Conservation (phyloP, 1,284 basidiomycete species). For the Papiliotrema terrestris region DNA sequence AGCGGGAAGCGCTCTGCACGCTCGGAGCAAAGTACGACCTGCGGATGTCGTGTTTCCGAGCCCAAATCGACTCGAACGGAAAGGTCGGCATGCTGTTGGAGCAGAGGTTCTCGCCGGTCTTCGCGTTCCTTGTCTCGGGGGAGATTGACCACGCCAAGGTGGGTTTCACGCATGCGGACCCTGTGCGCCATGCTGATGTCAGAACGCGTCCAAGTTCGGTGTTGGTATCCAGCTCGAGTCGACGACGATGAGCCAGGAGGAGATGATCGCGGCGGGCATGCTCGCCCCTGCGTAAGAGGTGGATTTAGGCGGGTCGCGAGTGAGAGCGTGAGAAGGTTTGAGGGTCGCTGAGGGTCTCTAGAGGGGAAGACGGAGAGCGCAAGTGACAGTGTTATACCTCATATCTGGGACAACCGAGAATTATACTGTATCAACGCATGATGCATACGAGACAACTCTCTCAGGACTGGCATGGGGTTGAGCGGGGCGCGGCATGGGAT, state of each 20-base stretch:
- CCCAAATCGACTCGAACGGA: slow-evolving; percentile 85
- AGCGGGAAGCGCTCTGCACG: slow-evolving; percentile 87
- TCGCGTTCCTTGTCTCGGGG: slow-evolving; percentile 89
- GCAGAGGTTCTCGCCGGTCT: slow-evolving; percentile 91
- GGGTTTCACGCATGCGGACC: slow-evolving; percentile 21
- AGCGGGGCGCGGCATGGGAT: too few relatives aligned
- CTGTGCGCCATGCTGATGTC: slow-evolving; percentile 3
- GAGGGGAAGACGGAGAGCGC: neutral
- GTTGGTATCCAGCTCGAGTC: slow-evolving; percentile 93
- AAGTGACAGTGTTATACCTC: neutral
- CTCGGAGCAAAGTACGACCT: slow-evolving; percentile 96
- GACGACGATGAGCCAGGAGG: slow-evolving; percentile 45
- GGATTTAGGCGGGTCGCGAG: too few relatives aligned
- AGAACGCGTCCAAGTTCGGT: slow-evolving; percentile 91
- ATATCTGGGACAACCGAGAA: too few relatives aligned
- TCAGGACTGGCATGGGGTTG: too few relatives aligned
- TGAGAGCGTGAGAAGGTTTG: too few relatives aligned
- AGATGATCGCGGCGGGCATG: slow-evolving; percentile 49
- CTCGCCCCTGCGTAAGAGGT: slow-evolving; percentile 23
- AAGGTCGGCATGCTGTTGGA: slow-evolving; percentile 94
- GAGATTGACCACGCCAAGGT: slow-evolving; percentile 99
- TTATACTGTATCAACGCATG: neutral
- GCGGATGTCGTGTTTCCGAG: slow-evolving; percentile 85
- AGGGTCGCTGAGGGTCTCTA: neutral
- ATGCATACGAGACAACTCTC: slow-evolving; percentile 1